Evolutionary conservation across 257 asterid genomes (phyloP).

Genomic region (Nicotiana paniculata): DNA sequence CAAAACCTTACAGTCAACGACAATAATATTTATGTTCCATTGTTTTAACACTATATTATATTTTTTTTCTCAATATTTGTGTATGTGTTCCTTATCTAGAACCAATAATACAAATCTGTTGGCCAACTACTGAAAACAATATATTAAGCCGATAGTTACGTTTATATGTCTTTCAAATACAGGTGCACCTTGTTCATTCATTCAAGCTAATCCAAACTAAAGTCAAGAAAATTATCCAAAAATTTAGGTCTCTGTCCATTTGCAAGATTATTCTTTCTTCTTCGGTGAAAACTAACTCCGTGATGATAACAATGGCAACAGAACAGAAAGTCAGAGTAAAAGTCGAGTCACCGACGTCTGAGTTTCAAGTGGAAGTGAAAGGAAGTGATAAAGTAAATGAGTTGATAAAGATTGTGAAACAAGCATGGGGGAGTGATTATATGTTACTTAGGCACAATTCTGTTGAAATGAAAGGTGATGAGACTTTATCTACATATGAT

Average conservation of each 20-base stretch:
- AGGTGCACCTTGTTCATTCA: neutral
- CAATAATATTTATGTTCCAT: neutral
- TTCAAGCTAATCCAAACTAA: neutral
- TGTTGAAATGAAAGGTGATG: slow-evolving; percentile 8
- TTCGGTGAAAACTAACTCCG: neutral
- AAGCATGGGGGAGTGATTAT: slow-evolving; percentile 24
- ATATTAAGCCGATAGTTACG: neutral
- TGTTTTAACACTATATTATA: neutral
- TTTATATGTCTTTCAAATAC: neutral
- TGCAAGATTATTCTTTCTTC: too few species aligned
- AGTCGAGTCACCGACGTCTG: slow-evolving; percentile 27
- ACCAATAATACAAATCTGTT: neutral
- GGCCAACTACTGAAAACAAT: neutral
- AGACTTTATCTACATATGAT: slow-evolving; percentile 21
- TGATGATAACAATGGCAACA: neutral
- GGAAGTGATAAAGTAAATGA: slow-evolving; percentile 20
- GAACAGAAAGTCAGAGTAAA: slow-evolving; percentile 14
- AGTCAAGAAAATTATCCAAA: neutral
- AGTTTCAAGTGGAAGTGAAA: slow-evolving; percentile 11
- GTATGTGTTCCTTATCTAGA: neutral
- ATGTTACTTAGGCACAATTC: slow-evolving; percentile 18
- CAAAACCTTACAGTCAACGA: neutral
- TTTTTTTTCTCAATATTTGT: neutral
- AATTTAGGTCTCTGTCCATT: too few species aligned
- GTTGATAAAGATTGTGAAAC: slow-evolving; percentile 14